Evolutionary conservation across 164 flowering plant species (phyloP), one percentile per base, ranked within the genome.

Genomic region (Protea cynaroides): DNA sequence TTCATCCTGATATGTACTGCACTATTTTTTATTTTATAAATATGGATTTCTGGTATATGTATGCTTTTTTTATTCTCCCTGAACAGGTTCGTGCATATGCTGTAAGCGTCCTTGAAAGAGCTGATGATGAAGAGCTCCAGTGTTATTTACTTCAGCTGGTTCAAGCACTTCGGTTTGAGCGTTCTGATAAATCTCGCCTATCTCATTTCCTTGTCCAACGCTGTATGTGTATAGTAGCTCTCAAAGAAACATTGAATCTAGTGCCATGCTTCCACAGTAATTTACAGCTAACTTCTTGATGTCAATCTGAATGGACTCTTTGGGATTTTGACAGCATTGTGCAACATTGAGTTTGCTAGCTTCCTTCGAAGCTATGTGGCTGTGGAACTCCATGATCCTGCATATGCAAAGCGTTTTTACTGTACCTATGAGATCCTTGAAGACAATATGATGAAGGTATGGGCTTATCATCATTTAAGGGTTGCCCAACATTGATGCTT

Each of bases 41-140:
- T 29, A 5, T 29, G 34, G 34, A 29, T 29, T 29, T 29, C 34
- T 29, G 34, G 34, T 29, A n/a, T 29, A 29, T 29, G 34, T 29
- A 29, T 29, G 34, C 5, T 29, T 3, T 29, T 29, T 29, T 29
- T 29, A 29, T 29, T 29, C 34, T 5, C 34, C 34, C 34, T 29
- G 34, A 19, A 59, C 84, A 95, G 99, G 99, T 95, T 65, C 97
- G 99, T 72, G 99, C 98, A 74, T 92, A 95, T 88, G 99, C 99
- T 72, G 99, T 95, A 40, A 88, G 91, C 76, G 95, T 95, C 70
- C 99, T 95, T 79, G 96, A 95, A 79, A 84, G 97, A 82, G 99
- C 99, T 68, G 99, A 87, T 76, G 98, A 95, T 85, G 99, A 95
- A 69, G 99, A 95, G 77, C 90, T 95, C 47, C 94, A 90, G 52